Percentiles rank a stretch among this genome's conserved stretches.
Evolutionary conservation across 2,329 filamentous ascomycete genomes (phyloP).

Genomic region (Fusarium sarcochroum): DNA sequence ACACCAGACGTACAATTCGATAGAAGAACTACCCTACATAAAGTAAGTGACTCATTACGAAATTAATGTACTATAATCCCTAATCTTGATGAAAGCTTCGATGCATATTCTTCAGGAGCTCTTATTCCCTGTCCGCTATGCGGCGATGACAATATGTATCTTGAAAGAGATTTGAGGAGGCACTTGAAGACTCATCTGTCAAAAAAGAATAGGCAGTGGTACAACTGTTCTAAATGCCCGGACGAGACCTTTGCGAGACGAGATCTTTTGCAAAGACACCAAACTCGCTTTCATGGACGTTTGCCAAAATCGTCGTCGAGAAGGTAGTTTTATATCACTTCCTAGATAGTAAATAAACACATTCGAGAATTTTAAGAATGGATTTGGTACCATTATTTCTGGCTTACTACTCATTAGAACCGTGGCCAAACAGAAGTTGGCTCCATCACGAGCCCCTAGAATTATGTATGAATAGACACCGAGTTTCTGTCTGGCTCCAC

Average conservation of each 20-base stretch:
- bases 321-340: neutral
- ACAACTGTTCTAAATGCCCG: neutral
- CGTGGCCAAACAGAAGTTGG: too few relatives aligned
- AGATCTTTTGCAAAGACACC: neutral
- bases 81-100: neutral
- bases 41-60: neutral
- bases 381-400: too few relatives aligned
- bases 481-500: too few relatives aligned
- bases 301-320: neutral
- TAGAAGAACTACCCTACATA: neutral
- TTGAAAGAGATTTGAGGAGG: neutral
- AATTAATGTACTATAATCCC: too few relatives aligned
- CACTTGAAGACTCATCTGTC: slow-evolving; percentile 1
- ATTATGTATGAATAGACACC: too few relatives aligned
- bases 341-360: too few relatives aligned
- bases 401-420: too few relatives aligned
- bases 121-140: neutral
- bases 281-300: neutral
- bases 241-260: neutral
- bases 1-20: neutral
- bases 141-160: neutral
- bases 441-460: too few relatives aligned
- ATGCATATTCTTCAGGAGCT: neutral
- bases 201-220: neutral
- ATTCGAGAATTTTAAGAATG: too few relatives aligned